A percentile compares a stretch with the other conserved stretches of the same genome.
Conservation (phyloP, 2,329 filamentous ascomycete species). For the Cladophialophora chaetospira region DNA sequence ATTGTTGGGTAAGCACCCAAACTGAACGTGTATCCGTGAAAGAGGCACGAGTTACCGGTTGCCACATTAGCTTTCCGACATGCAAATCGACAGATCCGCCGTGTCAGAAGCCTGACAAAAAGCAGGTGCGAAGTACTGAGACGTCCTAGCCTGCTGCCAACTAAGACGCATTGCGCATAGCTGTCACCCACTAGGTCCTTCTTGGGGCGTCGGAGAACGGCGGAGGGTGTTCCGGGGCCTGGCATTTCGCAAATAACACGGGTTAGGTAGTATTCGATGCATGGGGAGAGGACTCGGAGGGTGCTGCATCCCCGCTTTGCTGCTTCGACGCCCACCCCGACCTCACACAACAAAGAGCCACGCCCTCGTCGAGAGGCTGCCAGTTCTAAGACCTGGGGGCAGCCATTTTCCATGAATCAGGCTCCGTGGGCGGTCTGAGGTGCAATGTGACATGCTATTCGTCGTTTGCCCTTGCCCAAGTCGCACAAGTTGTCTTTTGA, state of each 20-base stretch:
- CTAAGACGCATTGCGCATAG: neutral
- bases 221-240: neutral
- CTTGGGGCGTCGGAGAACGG: neutral
- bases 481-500: neutral
- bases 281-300: neutral
- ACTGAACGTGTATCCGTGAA: neutral
- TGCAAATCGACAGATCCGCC: neutral
- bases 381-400: slow-evolving; percentile 2
- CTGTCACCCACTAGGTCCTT: neutral
- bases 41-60: neutral
- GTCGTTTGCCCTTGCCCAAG: slow-evolving; percentile 1
- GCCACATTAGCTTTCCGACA: neutral
- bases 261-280: neutral
- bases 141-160: neutral
- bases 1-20: neutral
- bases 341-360: neutral
- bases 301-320: neutral
- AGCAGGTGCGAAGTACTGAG: neutral
- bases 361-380: slow-evolving; percentile 3
- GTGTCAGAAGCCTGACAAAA: neutral
- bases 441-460: slow-evolving; percentile 1
- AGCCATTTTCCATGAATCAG: slow-evolving; percentile 7
- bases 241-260: neutral
- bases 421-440: slow-evolving; percentile 7
- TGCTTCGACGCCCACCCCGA: neutral